Conservation (phyloP, 1,284 basidiomycete genomes). For the Leccinum angustisporum region DNA sequence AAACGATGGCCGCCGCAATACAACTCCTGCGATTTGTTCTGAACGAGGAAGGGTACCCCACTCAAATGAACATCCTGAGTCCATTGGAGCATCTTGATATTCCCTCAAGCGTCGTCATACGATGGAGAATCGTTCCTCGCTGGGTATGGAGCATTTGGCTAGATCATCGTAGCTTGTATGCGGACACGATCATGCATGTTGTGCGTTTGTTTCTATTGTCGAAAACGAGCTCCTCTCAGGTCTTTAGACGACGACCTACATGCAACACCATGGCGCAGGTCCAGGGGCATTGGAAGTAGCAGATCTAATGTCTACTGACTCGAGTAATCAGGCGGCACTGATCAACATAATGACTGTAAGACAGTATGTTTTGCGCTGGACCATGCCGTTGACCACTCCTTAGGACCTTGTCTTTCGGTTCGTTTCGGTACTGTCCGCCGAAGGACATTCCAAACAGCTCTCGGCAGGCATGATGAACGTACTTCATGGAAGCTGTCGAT, state of each 20-base stretch:
- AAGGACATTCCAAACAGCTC: conserved; percentile 12
- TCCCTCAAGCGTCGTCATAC: conserved; percentile 48
- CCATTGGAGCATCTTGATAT: conserved; percentile 40
- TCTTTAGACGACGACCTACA: conserved; percentile 51
- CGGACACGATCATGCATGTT: conserved; percentile 48
- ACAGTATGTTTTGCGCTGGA: background rate
- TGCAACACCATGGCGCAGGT: conserved; percentile 34
- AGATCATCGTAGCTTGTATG: conserved; percentile 49
- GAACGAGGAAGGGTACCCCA: conserved; percentile 19
- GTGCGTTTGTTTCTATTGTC: conserved; percentile 38
- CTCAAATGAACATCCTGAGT: conserved; percentile 16
- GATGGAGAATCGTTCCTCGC: conserved; percentile 51
- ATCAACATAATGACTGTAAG: conserved; percentile 29
- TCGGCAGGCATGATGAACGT: conserved; percentile 19
- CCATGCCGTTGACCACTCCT: conserved; percentile 12
- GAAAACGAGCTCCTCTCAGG: conserved; percentile 7
- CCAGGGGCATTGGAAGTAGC: conserved; percentile 1
- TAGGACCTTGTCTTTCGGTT: conserved; percentile 29
- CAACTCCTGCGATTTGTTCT: conserved; percentile 46
- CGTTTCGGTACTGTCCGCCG: conserved; percentile 18
- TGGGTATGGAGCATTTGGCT: conserved; percentile 69
- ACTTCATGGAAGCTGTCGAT: conserved; percentile 21
- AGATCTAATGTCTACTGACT: conserved; percentile 1
- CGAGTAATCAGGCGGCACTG: conserved; percentile 9
- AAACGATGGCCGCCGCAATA: conserved; percentile 45